Evolutionary conservation across 2,329 filamentous ascomycete genomes (phyloP).

Genomic region (Penicillium fuscoglaucum): DNA sequence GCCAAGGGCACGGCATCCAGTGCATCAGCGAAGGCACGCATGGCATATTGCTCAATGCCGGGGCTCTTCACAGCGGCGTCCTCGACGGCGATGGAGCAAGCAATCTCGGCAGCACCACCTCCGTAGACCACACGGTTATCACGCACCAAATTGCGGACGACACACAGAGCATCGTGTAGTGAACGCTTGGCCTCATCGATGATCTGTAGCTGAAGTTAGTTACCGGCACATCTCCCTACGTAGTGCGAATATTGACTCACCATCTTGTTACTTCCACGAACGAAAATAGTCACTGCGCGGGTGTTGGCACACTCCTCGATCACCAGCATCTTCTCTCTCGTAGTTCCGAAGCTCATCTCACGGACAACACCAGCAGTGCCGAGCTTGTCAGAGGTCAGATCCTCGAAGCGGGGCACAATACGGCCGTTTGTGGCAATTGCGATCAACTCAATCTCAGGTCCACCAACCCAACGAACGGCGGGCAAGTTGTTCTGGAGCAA

Average conservation of each 20-base stretch:
- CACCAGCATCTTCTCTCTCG: constrained; percentile 98
- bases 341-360: constrained; percentile 96
- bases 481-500: constrained; percentile 94
- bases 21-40: constrained; percentile 96
- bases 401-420: constrained; percentile 96
- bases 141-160: constrained; percentile 91
- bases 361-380: constrained; percentile 85
- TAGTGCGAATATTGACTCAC: constrained; percentile 51
- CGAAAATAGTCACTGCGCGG: constrained; percentile 91
- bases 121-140: constrained; percentile 98
- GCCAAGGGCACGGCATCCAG: constrained; percentile 94
- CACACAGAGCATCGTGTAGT: constrained; percentile 93
- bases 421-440: constrained; percentile 97
- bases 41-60: constrained; percentile 97
- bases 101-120: constrained; percentile 93
- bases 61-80: constrained; percentile 92
- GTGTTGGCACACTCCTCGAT: constrained; percentile 99
- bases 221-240: not conserved
- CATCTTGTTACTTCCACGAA: constrained; percentile 99
- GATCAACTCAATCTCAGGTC: constrained; percentile 96
- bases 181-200: constrained; percentile 99
- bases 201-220: constrained; percentile 60
- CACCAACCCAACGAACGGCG: constrained; percentile 95
- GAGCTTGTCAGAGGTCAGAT: constrained; percentile 86
- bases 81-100: constrained; percentile 93